phyloP scores from a whole-genome alignment of 176 grass and related monocot species.

The Cenchrus americanus region DNA sequence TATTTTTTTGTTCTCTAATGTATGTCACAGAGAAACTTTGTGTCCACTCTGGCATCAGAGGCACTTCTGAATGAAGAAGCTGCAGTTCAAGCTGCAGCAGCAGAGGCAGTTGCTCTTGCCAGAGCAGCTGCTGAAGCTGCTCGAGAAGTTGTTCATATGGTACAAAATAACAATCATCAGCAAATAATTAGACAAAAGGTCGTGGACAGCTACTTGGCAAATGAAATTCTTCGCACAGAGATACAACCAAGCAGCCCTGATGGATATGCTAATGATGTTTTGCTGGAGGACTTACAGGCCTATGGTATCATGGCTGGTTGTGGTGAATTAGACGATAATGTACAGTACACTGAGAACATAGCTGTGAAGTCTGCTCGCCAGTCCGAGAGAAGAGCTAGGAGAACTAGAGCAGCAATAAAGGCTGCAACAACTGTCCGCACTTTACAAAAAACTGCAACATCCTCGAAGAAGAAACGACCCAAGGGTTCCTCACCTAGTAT shows the following conservation, averaged over 20 bases:
- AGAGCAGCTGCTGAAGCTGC: conserved; percentile 62
- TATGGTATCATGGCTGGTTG: conserved; percentile 30
- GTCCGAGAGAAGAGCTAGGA: conserved; percentile 59
- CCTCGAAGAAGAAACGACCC: conserved; percentile 49
- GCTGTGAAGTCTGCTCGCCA: conserved; percentile 62
- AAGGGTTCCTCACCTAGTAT: conserved; percentile 48
- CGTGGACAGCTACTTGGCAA: conserved; percentile 33
- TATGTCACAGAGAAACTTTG: conserved; percentile 44
- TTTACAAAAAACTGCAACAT: conserved; percentile 32
- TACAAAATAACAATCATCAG: conserved; percentile 31
- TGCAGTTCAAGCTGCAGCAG: conserved; percentile 49
- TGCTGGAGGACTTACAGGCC: conserved; percentile 25
- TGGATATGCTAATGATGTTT: conserved; percentile 34
- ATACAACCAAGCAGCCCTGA: conserved; percentile 7
- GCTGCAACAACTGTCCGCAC: conserved; percentile 20
- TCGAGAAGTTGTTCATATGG: conserved; percentile 45
- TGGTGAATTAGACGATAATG: conserved; percentile 28
- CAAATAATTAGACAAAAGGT: conserved; percentile 25
- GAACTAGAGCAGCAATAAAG: conserved; percentile 56
- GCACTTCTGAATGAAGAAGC: conserved; percentile 55
- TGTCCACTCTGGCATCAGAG: conserved; percentile 47
- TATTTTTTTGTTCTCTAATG: conserved; percentile 14
- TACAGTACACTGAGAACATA: conserved; percentile 33
- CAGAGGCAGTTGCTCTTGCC: conserved; percentile 68
- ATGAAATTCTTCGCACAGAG: conserved; percentile 54